These are phyloP conservation scores for Geotrichum klebahnii DNA, from an alignment of 1,139 yeast species.

Conservation along the genomic window DNA sequence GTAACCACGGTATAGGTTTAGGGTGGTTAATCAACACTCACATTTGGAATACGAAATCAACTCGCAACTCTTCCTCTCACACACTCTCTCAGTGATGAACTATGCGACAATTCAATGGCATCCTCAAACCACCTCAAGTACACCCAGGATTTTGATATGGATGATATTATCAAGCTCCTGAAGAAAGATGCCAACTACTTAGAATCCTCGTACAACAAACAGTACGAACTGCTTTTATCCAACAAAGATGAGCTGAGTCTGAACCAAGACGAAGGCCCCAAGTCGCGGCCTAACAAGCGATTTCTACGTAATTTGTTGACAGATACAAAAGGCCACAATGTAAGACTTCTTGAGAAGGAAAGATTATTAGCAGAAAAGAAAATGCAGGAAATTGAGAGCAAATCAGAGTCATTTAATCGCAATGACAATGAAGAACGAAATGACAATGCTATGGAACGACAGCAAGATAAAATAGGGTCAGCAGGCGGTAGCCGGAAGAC, in stretches of 20 bases:
- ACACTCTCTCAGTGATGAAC: neutral
- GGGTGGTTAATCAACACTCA: too few relatives aligned
- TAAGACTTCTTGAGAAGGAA: constrained; percentile 15
- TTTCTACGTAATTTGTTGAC: constrained; percentile 21
- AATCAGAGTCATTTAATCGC: neutral
- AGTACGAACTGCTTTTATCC: constrained; percentile 15
- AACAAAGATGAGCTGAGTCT: neutral
- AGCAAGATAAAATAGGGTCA: neutral
- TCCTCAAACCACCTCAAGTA: neutral
- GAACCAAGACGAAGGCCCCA: constrained; percentile 3
- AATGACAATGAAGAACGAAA: neutral
- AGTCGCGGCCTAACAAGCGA: constrained; percentile 20
- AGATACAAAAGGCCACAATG: constrained; percentile 21
- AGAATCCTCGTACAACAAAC: constrained; percentile 26
- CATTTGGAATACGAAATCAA: too few relatives aligned
- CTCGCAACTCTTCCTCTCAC: neutral
- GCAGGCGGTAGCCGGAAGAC: neutral
- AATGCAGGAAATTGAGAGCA: constrained; percentile 6
- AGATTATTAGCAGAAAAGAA: constrained; percentile 3
- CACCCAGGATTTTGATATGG: constrained; percentile 13
- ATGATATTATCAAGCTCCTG: constrained; percentile 12
- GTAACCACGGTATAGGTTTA: too few relatives aligned
- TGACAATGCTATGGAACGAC: neutral
- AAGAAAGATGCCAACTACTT: constrained; percentile 24
- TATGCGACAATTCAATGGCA: neutral